phyloP scores from a whole-genome alignment of 306 rosid genomes.

The Quillaja saponaria region DNA sequence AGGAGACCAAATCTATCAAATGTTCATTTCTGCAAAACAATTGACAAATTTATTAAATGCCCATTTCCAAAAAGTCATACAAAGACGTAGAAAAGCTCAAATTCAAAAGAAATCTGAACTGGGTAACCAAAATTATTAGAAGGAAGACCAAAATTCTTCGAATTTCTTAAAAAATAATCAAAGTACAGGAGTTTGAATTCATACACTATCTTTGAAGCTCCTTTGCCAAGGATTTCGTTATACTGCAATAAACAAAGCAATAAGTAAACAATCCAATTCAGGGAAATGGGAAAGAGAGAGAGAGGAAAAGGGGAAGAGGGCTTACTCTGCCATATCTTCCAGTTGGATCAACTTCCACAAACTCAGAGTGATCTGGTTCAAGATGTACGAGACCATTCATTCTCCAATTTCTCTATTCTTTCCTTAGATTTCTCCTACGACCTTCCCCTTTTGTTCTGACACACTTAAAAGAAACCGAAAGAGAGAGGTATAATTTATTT shows the following conservation, averaged over 20 bases:
- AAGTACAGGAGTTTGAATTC: slow-evolving; percentile 29
- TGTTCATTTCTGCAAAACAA: too few species aligned
- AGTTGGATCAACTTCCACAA: slow-evolving; percentile 94
- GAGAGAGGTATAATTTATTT: slow-evolving; percentile 28
- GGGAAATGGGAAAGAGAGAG: slow-evolving; percentile 1
- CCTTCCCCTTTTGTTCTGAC: slow-evolving; percentile 45
- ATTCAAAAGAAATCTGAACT: slow-evolving; percentile 31
- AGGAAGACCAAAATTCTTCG: too few species aligned
- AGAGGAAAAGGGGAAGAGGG: slow-evolving; percentile 14
- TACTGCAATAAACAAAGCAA: slow-evolving; percentile 53
- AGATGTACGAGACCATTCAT: slow-evolving; percentile 63
- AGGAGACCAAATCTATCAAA: too few species aligned
- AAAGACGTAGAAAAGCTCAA: slow-evolving; percentile 24
- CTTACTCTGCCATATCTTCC: slow-evolving; percentile 98
- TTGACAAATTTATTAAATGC: slow-evolving; percentile 23
- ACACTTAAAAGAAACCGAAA: slow-evolving; percentile 35
- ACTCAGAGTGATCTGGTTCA: slow-evolving; percentile 62
- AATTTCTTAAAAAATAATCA: slow-evolving; percentile 2
- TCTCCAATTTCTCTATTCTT: slow-evolving; percentile 17
- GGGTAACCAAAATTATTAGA: slow-evolving; percentile 23
- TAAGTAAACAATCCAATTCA: slow-evolving; percentile 26
- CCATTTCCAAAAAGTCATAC: slow-evolving; percentile 22
- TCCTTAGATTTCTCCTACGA: slow-evolving; percentile 16
- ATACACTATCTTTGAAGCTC: slow-evolving; percentile 96
- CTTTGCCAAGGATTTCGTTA: slow-evolving; percentile 92